phyloP scores from a whole-genome alignment of 805 yeast genomes.

The Schizosaccharomyces lindneri region DNA sequence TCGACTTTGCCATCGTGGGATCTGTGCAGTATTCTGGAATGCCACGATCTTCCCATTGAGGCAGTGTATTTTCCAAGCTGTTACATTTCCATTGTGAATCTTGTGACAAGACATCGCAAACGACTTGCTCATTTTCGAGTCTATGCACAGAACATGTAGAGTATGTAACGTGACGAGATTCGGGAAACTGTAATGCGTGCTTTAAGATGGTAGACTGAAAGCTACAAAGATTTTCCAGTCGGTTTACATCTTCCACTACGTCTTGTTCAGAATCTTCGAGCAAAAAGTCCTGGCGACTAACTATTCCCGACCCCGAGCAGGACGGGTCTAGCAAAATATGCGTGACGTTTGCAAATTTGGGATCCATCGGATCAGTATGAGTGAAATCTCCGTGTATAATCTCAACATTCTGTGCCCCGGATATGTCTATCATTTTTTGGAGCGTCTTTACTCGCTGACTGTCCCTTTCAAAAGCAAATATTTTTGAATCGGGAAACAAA shows the following conservation, averaged over 20 bases:
- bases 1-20: conserved; percentile 47
- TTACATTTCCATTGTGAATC: conserved; percentile 53
- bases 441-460: conserved; percentile 42
- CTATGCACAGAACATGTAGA: conserved; percentile 91
- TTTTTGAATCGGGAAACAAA: conserved; percentile 14
- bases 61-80: conserved; percentile 36
- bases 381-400: conserved; percentile 38
- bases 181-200: conserved; percentile 66
- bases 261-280: conserved; percentile 19
- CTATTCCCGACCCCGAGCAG: conserved; percentile 93
- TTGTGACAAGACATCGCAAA: conserved; percentile 48
- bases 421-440: conserved; percentile 52
- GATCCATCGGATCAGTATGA: conserved; percentile 25
- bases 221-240: conserved; percentile 51
- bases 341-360: conserved; percentile 22
- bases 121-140: conserved; percentile 84
- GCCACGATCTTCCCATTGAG: conserved; percentile 76
- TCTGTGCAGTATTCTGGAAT: conserved; percentile 30
- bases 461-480: conserved; percentile 77
- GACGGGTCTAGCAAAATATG: conserved; percentile 88
- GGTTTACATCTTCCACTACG: conserved; percentile 12
- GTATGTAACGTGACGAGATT: conserved; percentile 55
- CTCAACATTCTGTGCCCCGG: conserved; percentile 32
- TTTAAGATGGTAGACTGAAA: conserved; percentile 73
- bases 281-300: conserved; percentile 39